Evolutionary conservation across 2,329 filamentous ascomycete genomes (phyloP).

Genomic region (Fusarium annulatum): DNA sequence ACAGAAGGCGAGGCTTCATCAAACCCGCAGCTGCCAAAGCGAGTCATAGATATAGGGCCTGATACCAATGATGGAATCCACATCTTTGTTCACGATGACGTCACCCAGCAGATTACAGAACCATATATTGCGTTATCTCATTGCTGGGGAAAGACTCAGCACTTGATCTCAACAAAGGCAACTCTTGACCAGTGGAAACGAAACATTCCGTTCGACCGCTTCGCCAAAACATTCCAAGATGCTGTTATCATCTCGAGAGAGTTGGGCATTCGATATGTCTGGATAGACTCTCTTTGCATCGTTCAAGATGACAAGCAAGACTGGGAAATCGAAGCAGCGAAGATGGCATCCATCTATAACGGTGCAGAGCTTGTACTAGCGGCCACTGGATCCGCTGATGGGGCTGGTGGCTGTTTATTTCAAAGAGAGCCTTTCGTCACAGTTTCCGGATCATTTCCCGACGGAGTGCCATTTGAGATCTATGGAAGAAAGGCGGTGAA

Average conservation of each 20-base stretch:
- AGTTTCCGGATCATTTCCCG: constrained; percentile 14
- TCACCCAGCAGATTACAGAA: not conserved
- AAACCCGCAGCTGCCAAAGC: constrained; percentile 25
- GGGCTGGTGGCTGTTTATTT: constrained; percentile 38
- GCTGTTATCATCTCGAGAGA: constrained; percentile 30
- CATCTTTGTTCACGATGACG: constrained; percentile 26
- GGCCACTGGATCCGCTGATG: constrained; percentile 36
- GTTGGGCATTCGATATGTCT: constrained; percentile 39
- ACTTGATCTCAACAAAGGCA: constrained; percentile 14
- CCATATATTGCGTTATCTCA: constrained; percentile 40
- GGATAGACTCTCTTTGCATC: constrained; percentile 46
- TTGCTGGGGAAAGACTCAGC: constrained; percentile 36
- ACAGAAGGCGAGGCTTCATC: constrained; percentile 16
- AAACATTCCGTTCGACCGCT: constrained; percentile 28
- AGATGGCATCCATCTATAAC: constrained; percentile 45
- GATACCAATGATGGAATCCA: constrained; percentile 30
- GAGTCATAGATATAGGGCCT: constrained; percentile 35
- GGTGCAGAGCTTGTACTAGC: constrained; percentile 41
- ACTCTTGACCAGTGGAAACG: constrained; percentile 31
- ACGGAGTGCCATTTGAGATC: constrained; percentile 22
- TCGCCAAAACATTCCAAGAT: constrained; percentile 38
- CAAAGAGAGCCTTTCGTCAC: constrained; percentile 20
- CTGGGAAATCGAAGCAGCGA: constrained; percentile 43
- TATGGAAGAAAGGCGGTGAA: constrained; percentile 20
- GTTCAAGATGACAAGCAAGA: constrained; percentile 43